Evolutionary conservation across 139 green algal species (phyloP), one percentile per base, ranked within the genome.

Genomic region (Chlamydomonas sp.): DNA sequence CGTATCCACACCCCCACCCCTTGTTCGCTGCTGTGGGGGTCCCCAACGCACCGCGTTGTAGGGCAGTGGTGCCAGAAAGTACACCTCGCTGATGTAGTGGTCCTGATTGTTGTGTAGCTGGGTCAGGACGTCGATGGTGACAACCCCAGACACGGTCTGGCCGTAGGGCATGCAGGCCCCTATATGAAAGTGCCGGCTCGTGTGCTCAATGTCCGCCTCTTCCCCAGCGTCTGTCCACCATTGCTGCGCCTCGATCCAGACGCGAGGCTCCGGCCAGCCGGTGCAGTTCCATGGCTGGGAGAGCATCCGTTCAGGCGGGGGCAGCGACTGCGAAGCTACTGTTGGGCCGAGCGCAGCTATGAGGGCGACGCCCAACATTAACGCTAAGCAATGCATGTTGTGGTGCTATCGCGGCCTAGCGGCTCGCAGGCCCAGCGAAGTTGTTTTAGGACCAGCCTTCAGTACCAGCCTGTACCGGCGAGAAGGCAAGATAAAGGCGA

Each of bases 51-150:
- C 81, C 81, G 81, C 81, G 61, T 86, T 86, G 81, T 31, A 63
- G 1, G 81, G 81, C 12, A 86, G 69, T n/a, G 81, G 81, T 31
- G 81, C 69, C 20, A 86, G 69, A 60, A 86, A 86, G 81, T 86
- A 86, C 17, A 86, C 72, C 71, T 86, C 81, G 71, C 57, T 76
- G 2, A 79, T 3, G 9, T 73, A 6, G 81, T 86, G 57, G 71
- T 86, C 58, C 1, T 57, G 12, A 9, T 86, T 79, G 15, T 80
- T n/a, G 62, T 86, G 81, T 1, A 86, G 59, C 81, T 86, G 81
- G 12, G 63, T 57, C 0, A 86, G 81, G 14, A 86, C n/a, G 69
- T 86, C 81, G 2, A 86, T 62, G 3, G 81, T 86, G 16, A 86
- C 71, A 4, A 63, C 4, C 5, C 81, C 81, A 6, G 60, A 66